Base-by-base conservation (phyloP, 495 filamentous ascomycete species). In the Neurospora discreta region DNA sequence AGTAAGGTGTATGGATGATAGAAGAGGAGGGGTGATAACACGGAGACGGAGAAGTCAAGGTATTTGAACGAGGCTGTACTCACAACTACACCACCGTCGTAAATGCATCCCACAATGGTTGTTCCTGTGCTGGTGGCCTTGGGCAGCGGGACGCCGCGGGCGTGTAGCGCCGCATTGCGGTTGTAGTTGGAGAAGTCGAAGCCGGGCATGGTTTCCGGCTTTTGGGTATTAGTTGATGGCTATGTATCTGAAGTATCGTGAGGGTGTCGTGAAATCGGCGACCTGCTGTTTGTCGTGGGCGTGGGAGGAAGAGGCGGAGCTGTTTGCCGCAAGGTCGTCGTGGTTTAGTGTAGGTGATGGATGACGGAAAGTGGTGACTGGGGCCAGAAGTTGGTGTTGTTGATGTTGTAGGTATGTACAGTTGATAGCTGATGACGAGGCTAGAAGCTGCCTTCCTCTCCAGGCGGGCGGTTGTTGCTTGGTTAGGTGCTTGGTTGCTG, bases 151-250 rank as follows among this genome's bases (percentile, higher is more conserved):
- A 97, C 89, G 68, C 96, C 96, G 83, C 89, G 90, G 78, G 94
- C 92, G 81, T 98, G 95, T 73, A 99, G 88, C 74, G 94, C 94
- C 78, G 90, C 89, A 88, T 99, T 99, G 85, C 96, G 93, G 86
- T 97, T 94, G 88, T 97, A 93, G 87, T 98, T 98, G 79, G 93
- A 94, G 87, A 99, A 99, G 85, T 98, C 95, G 87, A 99, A 98
- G 86, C 96, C 96, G 74, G 92, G 89, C 96, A 99, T 89, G 84
- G 82, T 75, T 39, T 38, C 38, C 38, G 67, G 39, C 52, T 33
- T n/a, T n/a, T 67, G 68, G 39, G 68, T 33, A 68, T 69, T 52
- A 70, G 36, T 58, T 60, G 70, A 36, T 39, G 9, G 18, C 15
- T 72, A 43, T 0, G 38, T 38, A 38, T 38, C 5, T 38, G n/a